Evolutionary conservation across 805 yeast genomes (phyloP).

Genomic region (Torulaspora quercuum): DNA sequence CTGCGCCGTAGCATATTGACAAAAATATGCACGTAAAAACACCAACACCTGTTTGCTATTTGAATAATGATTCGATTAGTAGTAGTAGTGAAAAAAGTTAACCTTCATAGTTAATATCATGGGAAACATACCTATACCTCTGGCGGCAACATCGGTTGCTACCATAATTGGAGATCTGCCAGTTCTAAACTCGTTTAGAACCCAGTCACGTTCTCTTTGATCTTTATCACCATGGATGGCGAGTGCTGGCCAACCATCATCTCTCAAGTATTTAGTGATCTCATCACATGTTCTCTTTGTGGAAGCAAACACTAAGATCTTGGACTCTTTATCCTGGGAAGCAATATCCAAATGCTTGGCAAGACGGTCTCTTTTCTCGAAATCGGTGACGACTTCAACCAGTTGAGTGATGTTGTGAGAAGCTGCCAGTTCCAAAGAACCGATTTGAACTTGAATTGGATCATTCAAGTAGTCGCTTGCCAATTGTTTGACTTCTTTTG

Average conservation of each 20-base stretch:
- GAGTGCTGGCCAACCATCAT: constrained; percentile 98
- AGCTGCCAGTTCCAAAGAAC: constrained; percentile 93
- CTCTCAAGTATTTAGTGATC: constrained; percentile 83
- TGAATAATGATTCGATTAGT: constrained; percentile 10
- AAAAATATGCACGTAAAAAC: constrained; percentile 11
- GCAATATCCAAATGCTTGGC: constrained; percentile 79
- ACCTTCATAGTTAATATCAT: constrained; percentile 14
- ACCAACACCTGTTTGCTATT: constrained; percentile 17
- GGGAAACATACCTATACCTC: constrained; percentile 94
- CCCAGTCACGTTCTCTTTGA: constrained; percentile 99
- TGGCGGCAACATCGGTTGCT: constrained; percentile 99
- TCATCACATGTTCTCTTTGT: constrained; percentile 98
- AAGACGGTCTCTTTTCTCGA: constrained; percentile 90
- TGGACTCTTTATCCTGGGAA: constrained; percentile 64
- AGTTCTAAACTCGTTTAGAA: constrained; percentile 81
- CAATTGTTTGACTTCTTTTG: constrained; percentile 91
- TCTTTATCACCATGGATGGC: constrained; percentile 99
- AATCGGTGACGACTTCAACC: constrained; percentile 87
- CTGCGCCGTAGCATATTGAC: constrained; percentile 11
- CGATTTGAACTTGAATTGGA: constrained; percentile 94
- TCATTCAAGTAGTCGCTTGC: constrained; percentile 89
- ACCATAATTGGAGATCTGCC: constrained; percentile 97
- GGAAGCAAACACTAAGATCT: constrained; percentile 87
- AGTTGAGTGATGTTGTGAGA: constrained; percentile 93
- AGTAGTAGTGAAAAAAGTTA: constrained; percentile 17